Percentiles rank a stretch among this genome's conserved stretches.
These are phyloP conservation scores for Lanzia echinophila DNA, from an alignment of 2,329 filamentous ascomycete species.

Conservation along the genomic window DNA sequence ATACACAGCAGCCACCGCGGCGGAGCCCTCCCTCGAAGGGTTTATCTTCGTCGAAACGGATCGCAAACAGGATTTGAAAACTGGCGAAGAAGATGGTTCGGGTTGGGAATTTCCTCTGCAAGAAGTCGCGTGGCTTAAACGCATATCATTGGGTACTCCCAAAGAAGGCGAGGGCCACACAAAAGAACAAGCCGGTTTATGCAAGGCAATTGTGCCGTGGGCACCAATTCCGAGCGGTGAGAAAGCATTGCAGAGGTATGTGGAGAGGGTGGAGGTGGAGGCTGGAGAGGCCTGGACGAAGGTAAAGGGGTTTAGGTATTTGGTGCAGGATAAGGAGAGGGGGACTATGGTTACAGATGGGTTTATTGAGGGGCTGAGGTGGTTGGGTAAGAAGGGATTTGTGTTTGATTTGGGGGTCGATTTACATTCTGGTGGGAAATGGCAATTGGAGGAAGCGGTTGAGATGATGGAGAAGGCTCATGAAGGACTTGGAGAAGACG, in stretches of 20 bases:
- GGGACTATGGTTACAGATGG: conserved; percentile 56
- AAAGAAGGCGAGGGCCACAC: conserved; percentile 52
- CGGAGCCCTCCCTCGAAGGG: conserved; percentile 46
- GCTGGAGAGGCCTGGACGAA: conserved; percentile 58
- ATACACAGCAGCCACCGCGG: conserved; percentile 24
- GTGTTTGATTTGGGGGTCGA: conserved; percentile 83
- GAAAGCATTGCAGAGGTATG: conserved; percentile 55
- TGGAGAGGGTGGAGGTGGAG: conserved; percentile 51
- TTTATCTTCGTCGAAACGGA: conserved; percentile 84
- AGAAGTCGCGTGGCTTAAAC: conserved; percentile 64
- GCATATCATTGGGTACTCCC: conserved; percentile 56
- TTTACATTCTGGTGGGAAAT: conserved; percentile 65
- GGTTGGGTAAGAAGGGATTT: conserved; percentile 56
- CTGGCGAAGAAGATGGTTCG: conserved; percentile 38
- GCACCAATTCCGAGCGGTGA: conserved; percentile 69
- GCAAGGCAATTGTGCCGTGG: conserved; percentile 73
- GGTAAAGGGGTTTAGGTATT: conserved; percentile 74
- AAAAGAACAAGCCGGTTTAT: conserved; percentile 44
- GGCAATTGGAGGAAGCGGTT: conserved; percentile 65
- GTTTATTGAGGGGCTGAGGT: conserved; percentile 60
- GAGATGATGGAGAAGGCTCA: conserved; percentile 65
- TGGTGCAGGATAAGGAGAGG: conserved; percentile 69
- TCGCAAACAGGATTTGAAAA: conserved; percentile 53
- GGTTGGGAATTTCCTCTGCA: conserved; percentile 64
- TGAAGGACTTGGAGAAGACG: conserved; percentile 49